These are phyloP conservation scores for Kodamaea hsintzibuensis DNA, from an alignment of 805 yeast genomes.

Conservation along the genomic window DNA sequence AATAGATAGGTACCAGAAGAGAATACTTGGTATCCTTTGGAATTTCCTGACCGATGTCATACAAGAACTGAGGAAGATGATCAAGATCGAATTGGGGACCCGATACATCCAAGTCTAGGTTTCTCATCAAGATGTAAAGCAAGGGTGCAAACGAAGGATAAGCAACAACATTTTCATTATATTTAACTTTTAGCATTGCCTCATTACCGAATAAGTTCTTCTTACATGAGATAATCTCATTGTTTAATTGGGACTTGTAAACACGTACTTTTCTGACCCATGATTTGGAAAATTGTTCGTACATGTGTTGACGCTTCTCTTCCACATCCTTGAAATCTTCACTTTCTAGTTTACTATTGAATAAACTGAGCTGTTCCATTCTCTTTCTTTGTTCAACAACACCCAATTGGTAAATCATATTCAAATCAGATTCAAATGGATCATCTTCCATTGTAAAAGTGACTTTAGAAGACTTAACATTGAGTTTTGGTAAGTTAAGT, in stretches of 20 bases:
- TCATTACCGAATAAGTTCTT: conserved; percentile 39
- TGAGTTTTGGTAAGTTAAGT: conserved; percentile 28
- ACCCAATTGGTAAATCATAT: conserved; percentile 45
- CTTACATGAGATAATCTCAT: conserved; percentile 38
- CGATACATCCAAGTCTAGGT: conserved; percentile 24
- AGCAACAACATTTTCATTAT: conserved; percentile 28
- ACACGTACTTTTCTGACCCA: conserved; percentile 71
- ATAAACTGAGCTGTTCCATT: conserved; percentile 28
- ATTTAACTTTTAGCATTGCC: conserved; percentile 13
- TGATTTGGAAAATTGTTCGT: conserved; percentile 52
- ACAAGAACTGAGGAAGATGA: conserved; percentile 59
- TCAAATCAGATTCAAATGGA: conserved; percentile 42
- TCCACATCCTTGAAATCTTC: conserved; percentile 6
- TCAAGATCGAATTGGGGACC: conserved; percentile 28
- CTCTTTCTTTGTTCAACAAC: conserved; percentile 41
- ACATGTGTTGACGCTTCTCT: conserved; percentile 28
- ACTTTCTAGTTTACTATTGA: conserved; percentile 15
- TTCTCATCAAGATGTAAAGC: conserved; percentile 29
- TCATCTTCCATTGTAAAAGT: conserved; percentile 44
- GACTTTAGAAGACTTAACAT: conserved; percentile 26
- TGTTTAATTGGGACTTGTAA: conserved; percentile 38
- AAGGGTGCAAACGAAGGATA: conserved; percentile 39
- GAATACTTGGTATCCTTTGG: conserved; percentile 73
- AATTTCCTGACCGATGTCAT: conserved; percentile 78
- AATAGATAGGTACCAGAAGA: conserved; percentile 61